A percentile compares a stretch with the other conserved stretches of the same genome.
Evolutionary conservation across 352 stramenopile genomes (phyloP).

Genomic region (Thalassiosira sp.): DNA sequence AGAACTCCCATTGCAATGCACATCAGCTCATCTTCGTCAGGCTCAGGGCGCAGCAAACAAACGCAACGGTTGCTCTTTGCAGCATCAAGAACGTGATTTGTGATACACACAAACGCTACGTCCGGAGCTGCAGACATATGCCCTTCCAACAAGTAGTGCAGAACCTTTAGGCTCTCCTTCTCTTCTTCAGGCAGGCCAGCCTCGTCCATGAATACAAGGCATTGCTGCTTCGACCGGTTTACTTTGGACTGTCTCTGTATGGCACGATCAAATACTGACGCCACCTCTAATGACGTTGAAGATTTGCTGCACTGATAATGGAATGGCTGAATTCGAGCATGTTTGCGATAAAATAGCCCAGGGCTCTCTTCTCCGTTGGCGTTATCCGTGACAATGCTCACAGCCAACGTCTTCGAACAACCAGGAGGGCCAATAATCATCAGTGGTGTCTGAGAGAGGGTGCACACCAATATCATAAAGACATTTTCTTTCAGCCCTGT

Average conservation of each 20-base stretch:
- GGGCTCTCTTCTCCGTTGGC: slow-evolving; percentile 61
- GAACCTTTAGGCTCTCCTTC: slow-evolving; percentile 61
- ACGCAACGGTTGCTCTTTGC: slow-evolving; percentile 68
- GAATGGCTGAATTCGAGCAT: slow-evolving; percentile 53
- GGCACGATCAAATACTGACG: slow-evolving; percentile 60
- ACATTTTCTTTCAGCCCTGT: slow-evolving; percentile 70
- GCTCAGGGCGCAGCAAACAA: slow-evolving; percentile 50
- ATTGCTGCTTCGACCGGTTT: slow-evolving; percentile 33
- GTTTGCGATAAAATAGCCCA: slow-evolving; percentile 38
- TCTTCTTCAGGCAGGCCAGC: slow-evolving; percentile 65
- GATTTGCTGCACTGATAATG: slow-evolving; percentile 66
- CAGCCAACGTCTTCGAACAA: slow-evolving; percentile 62
- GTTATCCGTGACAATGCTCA: slow-evolving; percentile 67
- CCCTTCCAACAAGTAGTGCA: slow-evolving; percentile 68
- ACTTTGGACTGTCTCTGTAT: slow-evolving; percentile 57
- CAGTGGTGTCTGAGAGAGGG: slow-evolving; percentile 59
- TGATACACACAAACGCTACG: slow-evolving; percentile 64
- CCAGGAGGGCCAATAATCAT: slow-evolving; percentile 74
- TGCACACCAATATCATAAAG: slow-evolving; percentile 70
- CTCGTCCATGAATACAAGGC: slow-evolving; percentile 69
- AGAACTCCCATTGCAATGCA: slow-evolving; percentile 54
- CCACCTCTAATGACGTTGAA: slow-evolving; percentile 55
- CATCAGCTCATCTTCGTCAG: slow-evolving; percentile 57
- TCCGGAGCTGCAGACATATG: slow-evolving; percentile 54
- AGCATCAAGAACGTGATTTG: slow-evolving; percentile 63